These are phyloP conservation scores for Claviceps spartinae DNA, from an alignment of 2,329 filamentous ascomycete species.

Conservation along the genomic window DNA sequence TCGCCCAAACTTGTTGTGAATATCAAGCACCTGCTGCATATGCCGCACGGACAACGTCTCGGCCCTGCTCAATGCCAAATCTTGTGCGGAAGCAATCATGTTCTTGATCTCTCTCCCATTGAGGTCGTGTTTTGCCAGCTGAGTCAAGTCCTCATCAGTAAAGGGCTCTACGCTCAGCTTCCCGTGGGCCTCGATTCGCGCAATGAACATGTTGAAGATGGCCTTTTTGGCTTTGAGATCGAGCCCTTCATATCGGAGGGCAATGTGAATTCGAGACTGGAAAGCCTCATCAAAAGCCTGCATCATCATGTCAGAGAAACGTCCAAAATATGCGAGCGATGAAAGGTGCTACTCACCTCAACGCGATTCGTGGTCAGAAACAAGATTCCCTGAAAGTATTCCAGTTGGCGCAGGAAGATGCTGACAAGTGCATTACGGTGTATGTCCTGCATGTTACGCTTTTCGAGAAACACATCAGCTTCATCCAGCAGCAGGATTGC, in stretches of 20 bases:
- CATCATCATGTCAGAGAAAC: constrained; percentile 1
- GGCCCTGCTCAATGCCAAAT: constrained; percentile 63
- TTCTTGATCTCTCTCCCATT: constrained; percentile 72
- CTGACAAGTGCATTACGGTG: constrained; percentile 76
- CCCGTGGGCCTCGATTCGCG: constrained; percentile 53
- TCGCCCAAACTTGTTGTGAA: constrained; percentile 68
- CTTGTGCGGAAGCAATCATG: constrained; percentile 68
- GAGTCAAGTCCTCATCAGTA: constrained; percentile 51
- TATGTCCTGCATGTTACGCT: constrained; percentile 69
- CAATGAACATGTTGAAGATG: constrained; percentile 77
- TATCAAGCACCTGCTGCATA: constrained; percentile 70
- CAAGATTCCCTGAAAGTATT: constrained; percentile 85
- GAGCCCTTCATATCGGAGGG: constrained; percentile 66
- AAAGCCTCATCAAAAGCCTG: constrained; percentile 83
- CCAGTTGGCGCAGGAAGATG: constrained; percentile 73
- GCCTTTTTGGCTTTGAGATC: constrained; percentile 57
- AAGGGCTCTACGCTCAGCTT: constrained; percentile 47
- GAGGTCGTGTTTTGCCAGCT: constrained; percentile 51
- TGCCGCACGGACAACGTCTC: constrained; percentile 63
- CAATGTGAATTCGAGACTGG: constrained; percentile 76
- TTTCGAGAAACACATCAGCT: constrained; percentile 73
- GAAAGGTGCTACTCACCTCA: constrained; percentile 28
- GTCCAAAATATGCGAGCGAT: neutral
- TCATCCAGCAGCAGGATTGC: constrained; percentile 77
- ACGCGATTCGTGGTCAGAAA: constrained; percentile 86